Conservation (phyloP, 1,139 yeast species). For the Cylindricascospora bacillispora region DNA sequence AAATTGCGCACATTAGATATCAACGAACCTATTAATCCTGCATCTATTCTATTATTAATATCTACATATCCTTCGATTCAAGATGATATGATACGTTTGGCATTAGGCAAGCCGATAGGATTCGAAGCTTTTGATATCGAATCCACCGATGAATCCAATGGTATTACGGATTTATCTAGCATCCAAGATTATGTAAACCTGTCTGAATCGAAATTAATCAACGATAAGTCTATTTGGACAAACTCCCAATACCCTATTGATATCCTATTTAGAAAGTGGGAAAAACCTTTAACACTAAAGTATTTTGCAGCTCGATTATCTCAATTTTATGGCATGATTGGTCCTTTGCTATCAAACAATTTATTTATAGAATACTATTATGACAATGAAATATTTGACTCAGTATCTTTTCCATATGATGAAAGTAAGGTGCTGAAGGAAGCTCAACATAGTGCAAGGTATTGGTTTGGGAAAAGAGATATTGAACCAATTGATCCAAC, state of each 20-base stretch:
- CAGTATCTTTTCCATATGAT: constrained; percentile 29
- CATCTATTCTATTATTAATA: constrained; percentile 29
- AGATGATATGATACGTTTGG: constrained; percentile 35
- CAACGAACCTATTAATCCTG: constrained; percentile 36
- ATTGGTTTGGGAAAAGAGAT: constrained; percentile 43
- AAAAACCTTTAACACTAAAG: constrained; percentile 40
- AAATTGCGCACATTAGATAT: constrained; percentile 33
- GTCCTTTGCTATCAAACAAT: constrained; percentile 27
- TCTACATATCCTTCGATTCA: constrained; percentile 28
- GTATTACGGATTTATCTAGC: constrained; percentile 10
- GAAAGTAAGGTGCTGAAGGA: constrained; percentile 21
- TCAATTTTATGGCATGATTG: constrained; percentile 33
- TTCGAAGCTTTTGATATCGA: constrained; percentile 30
- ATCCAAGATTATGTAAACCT: constrained; percentile 6
- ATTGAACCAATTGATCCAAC: constrained; percentile 32
- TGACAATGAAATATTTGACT: constrained; percentile 30
- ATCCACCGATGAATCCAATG: neutral
- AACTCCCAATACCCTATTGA: neutral
- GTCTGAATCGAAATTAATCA: too few relatives aligned
- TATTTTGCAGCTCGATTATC: constrained; percentile 44
- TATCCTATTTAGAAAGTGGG: constrained; percentile 31
- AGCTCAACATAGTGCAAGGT: constrained; percentile 28
- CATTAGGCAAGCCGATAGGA: constrained; percentile 36
- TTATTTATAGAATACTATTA: constrained; percentile 44
- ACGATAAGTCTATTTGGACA: too few relatives aligned